Conservation (phyloP, 1,284 basidiomycete species). For the Erythrobasidium hasegawianum region DNA sequence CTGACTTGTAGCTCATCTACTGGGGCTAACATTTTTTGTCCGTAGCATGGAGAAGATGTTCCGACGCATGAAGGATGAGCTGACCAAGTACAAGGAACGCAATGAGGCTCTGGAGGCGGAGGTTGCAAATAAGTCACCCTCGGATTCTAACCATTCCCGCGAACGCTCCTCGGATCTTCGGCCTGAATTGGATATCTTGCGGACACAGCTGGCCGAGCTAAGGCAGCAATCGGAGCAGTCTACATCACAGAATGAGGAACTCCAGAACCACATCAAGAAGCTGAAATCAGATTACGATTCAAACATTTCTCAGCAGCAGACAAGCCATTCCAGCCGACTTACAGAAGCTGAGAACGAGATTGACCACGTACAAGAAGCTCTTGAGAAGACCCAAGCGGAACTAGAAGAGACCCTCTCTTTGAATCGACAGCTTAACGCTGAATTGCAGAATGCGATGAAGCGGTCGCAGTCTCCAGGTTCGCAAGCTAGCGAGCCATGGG, state of each 20-base stretch:
- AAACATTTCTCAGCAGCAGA: conserved; percentile 47
- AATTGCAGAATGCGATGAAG: conserved; percentile 37
- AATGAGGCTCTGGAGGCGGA: conserved; percentile 75
- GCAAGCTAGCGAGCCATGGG: not conserved
- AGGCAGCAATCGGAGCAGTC: conserved; percentile 68
- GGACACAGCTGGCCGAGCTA: conserved; percentile 63
- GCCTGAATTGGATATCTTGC: conserved; percentile 58
- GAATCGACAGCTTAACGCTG: conserved; percentile 42
- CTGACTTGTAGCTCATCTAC: not conserved
- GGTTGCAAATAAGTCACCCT: conserved; percentile 49
- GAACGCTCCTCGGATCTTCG: conserved; percentile 24
- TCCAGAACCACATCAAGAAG: conserved; percentile 69
- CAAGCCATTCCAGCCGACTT: conserved; percentile 57
- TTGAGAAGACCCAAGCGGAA: conserved; percentile 40
- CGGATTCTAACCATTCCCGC: conserved; percentile 14
- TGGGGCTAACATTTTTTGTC: conserved; percentile 36
- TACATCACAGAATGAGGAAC: conserved; percentile 64
- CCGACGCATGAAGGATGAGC: conserved; percentile 85
- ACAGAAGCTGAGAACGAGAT: conserved; percentile 72
- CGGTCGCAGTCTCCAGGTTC: conserved; percentile 15
- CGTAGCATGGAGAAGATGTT: conserved; percentile 97
- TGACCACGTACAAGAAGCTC: conserved; percentile 58
- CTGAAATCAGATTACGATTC: conserved; percentile 74
- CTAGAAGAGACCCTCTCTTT: conserved; percentile 43
- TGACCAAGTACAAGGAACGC: conserved; percentile 78